Evolutionary conservation across 345 rosid species (phyloP).

Genomic region (Chamaenerion angustifolium): DNA sequence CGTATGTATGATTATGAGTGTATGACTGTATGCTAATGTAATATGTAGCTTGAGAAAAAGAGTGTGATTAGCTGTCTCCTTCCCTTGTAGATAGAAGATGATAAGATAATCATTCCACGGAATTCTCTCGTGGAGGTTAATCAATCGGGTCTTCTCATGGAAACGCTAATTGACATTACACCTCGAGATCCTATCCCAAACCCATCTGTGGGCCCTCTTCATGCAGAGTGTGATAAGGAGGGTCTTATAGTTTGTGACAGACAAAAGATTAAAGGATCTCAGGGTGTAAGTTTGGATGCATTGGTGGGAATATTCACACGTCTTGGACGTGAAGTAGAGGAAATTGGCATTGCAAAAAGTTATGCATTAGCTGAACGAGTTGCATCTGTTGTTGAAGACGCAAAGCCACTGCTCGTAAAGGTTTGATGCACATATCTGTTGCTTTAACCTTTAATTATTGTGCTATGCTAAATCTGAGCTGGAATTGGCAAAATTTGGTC

Average conservation of each 20-base stretch:
- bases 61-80: background rate
- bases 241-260: conserved; percentile 83
- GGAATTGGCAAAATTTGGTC: background rate
- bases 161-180: conserved; percentile 83
- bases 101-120: conserved; percentile 76
- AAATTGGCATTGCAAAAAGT: conserved; percentile 51
- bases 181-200: conserved; percentile 81
- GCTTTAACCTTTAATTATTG: background rate
- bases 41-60: conserved; percentile 1
- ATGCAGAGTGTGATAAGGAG: conserved; percentile 65
- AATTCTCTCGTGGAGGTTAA: conserved; percentile 88
- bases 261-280: conserved; percentile 72
- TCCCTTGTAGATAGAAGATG: conserved; percentile 72
- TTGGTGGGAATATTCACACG: conserved; percentile 87
- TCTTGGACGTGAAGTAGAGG: conserved; percentile 77
- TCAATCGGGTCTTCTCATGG: conserved; percentile 98
- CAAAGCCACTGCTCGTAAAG: conserved; percentile 79
- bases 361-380: conserved; percentile 67
- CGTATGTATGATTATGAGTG: background rate
- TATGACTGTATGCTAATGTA: background rate
- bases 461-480: too few relatives aligned
- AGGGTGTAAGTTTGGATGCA: conserved; percentile 91
- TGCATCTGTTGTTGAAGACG: conserved; percentile 69
- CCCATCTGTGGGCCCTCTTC: conserved; percentile 73
- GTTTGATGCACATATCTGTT: conserved; percentile 28